Evolutionary conservation across 345 rosid species (phyloP), one percentile per base, ranked within the genome.

Genomic region (Gossypium arboreum): DNA sequence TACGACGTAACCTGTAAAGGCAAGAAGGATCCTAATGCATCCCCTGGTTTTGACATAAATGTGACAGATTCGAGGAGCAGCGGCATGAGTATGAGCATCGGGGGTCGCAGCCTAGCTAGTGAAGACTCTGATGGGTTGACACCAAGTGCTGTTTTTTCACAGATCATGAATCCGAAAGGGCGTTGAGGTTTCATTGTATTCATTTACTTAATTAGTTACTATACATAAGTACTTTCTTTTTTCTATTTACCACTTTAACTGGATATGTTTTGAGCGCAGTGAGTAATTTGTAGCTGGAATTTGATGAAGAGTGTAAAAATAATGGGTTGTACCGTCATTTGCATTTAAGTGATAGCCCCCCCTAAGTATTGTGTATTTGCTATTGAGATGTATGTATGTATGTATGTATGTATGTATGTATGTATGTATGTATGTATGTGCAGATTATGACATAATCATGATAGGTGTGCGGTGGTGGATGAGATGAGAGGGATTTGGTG

Each of bases 81-180:
- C 5, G 97, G 97, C 34, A 89, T 95, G 78, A 94, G 93, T 73
- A 91, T 90, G 96, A 95, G 98, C 86, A 85, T 95, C 3, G 99
- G 98, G 0, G 97, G 97, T 6, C 88, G 94, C 78, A 95, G 99
- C 88, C 85, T 95, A 44, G 97, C 97, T 0, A 95, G 98, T 16
- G 97, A 90, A 82, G 99, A 89, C 87, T 93, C 99, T 0, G 97
- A 93, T 62, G 98, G 98, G 70, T 82, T 95, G 81, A 93, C 98
- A 8, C 98, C 98, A 13, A 95, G 98, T 52, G 93, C 94, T 13
- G 97, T 95, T 45, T 95, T 95, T 86, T 95, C 98, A 13, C 99
- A 95, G 82, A 93, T 95, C 85, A 95, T 95, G 99, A 91, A 95
- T 81, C 98, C 98, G 1, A 92, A 92, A 81, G 98, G 98, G 68